Base-by-base conservation (phyloP, 768 basidiomycete genomes). In the Boletus rubropictus region DNA sequence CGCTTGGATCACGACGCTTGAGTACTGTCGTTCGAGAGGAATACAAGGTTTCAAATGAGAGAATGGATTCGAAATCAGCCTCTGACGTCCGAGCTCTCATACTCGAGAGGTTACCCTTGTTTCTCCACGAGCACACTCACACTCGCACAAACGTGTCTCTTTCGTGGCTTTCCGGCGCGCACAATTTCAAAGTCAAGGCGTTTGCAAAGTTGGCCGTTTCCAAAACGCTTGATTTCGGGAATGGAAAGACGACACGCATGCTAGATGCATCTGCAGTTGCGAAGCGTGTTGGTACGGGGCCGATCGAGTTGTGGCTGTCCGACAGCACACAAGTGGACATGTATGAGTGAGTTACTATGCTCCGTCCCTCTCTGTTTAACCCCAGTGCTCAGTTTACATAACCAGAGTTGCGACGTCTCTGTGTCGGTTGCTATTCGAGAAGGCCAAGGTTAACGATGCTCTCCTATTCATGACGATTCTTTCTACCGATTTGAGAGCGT, bases 391-490 rank as follows among this genome's bases (percentile, higher is more conserved):
- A 37, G 15, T 18, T 25, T 21, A 49, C 32, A 28, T 46, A 15
- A 46, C 38, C 40, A 94, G 92, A 65, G 84, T 98, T 12, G 86
- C 95, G 0, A 84, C 82, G 1, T 85, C 88, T 1, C 69, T 98
- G 25, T 91, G 89, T 62, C 81, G 82, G 15, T 62, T 86, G 7
- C 66, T 96, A 25, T 89, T 97, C 52, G 79, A 86, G 46, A 75
- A 79, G 7, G 82, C 82, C 2, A 86, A 87, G 64, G 79, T 84
- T 21, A 90, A 93, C 59, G 95, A 99, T 62, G 80, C 88, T 0
- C 72, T 99, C 7, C 63, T 98, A 7, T 85, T 98, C 55, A 88
- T 90, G 80, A 96, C 93, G 0, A 90, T 99, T 44, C 74, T 99
- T 15, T 90, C 91, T 0, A 97, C 94, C 0, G 90, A 94, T 53